These are phyloP conservation scores for Xylaria scruposa DNA, from an alignment of 495 filamentous ascomycete genomes.

Conservation along the genomic window DNA sequence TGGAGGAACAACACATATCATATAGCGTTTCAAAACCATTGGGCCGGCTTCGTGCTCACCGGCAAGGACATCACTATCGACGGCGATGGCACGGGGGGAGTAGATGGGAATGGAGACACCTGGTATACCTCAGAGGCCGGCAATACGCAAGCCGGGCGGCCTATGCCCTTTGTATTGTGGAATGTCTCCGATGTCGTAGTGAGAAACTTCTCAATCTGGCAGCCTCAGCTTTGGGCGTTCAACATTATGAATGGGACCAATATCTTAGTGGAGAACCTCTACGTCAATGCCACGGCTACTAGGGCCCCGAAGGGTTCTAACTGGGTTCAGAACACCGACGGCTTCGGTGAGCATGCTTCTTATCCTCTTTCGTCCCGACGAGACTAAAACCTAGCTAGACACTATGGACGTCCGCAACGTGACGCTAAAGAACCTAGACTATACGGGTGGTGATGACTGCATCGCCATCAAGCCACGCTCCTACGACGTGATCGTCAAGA, in stretches of 20 bases:
- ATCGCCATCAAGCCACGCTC: slow-evolving; percentile 64
- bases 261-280: slow-evolving; percentile 60
- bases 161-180: slow-evolving; percentile 69
- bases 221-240: slow-evolving; percentile 61
- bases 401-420: slow-evolving; percentile 64
- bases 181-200: slow-evolving; percentile 62
- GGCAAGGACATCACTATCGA: slow-evolving; percentile 58
- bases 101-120: slow-evolving; percentile 59
- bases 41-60: slow-evolving; percentile 59
- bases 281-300: slow-evolving; percentile 56
- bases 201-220: slow-evolving; percentile 58
- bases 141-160: slow-evolving; percentile 56
- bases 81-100: slow-evolving; percentile 58
- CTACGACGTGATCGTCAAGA: slow-evolving; percentile 50
- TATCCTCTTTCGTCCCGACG: too few relatives aligned
- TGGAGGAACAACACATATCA: slow-evolving; percentile 63
- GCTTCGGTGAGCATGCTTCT: slow-evolving; percentile 39
- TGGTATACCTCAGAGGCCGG: slow-evolving; percentile 53
- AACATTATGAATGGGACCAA: slow-evolving; percentile 68
- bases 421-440: slow-evolving; percentile 59
- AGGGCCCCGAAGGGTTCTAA: slow-evolving; percentile 59
- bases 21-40: slow-evolving; percentile 64
- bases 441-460: slow-evolving; percentile 66
- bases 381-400: slow-evolving; percentile 34
- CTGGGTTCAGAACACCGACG: slow-evolving; percentile 67